A percentile compares a stretch with the other conserved stretches of the same genome.
Conservation (phyloP, 1,284 basidiomycete species). For the Clitocybe nebularis region DNA sequence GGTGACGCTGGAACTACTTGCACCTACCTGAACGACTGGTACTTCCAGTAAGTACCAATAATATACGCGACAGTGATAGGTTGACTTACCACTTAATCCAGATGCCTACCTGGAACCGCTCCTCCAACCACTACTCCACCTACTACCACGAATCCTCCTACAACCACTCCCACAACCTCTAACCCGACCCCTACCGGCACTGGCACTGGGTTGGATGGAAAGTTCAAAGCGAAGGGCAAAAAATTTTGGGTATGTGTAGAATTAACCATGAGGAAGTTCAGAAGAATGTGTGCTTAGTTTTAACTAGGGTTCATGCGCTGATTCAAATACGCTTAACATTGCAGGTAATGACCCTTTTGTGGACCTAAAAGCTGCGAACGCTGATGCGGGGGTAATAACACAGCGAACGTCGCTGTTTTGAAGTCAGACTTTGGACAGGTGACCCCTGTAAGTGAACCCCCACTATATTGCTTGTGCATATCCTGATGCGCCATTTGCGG, state of each 20-base stretch:
- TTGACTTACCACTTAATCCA: constrained; percentile 14
- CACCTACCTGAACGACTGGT: constrained; percentile 23
- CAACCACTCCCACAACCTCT: constrained; percentile 9
- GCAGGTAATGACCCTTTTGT: constrained; percentile 10
- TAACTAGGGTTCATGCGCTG: constrained; percentile 17
- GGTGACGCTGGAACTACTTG: constrained; percentile 25
- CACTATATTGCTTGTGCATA: not conserved
- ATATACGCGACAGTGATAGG: not conserved
- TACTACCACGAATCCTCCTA: constrained; percentile 9
- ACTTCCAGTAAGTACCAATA: constrained; percentile 26
- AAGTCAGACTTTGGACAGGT: constrained; percentile 24
- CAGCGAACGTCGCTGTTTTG: constrained; percentile 21
- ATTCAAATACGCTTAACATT: constrained; percentile 18
- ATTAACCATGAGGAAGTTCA: not conserved
- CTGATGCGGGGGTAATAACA: not conserved
- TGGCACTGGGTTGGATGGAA: constrained; percentile 18
- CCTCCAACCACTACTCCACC: constrained; percentile 9
- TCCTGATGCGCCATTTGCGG: not conserved
- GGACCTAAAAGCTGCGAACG: constrained; percentile 4
- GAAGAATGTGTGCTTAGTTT: not conserved
- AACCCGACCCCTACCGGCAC: constrained; percentile 8
- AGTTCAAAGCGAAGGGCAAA: constrained; percentile 23
- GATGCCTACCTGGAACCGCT: constrained; percentile 25
- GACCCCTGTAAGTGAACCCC: constrained; percentile 19
- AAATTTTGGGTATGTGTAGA: constrained; percentile 19